These are phyloP conservation scores for Euphrasia arctica DNA, from an alignment of 305 asterid genomes.

Conservation along the genomic window DNA sequence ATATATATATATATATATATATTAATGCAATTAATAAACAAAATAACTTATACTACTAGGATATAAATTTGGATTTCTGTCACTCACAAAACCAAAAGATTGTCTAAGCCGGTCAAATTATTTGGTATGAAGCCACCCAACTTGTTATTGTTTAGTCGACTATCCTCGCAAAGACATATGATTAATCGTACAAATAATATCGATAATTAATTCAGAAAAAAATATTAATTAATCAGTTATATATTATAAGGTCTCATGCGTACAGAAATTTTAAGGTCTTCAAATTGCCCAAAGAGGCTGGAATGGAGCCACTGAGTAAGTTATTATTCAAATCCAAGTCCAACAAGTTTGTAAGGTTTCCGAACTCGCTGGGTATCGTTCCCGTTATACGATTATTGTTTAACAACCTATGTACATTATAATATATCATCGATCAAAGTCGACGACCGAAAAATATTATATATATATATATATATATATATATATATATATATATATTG, in stretches of 20 bases:
- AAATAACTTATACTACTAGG: not conserved
- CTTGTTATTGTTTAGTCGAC: constrained; percentile 20
- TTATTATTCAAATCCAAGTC: not conserved
- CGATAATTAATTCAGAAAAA: constrained; percentile 2
- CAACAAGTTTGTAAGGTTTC: not conserved
- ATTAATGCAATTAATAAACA: not conserved
- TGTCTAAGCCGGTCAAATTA: constrained; percentile 44
- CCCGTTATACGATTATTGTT: not conserved
- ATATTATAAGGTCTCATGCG: not conserved
- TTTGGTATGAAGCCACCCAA: constrained; percentile 48
- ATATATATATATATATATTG: too few relatives aligned
- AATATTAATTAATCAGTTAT: not conserved
- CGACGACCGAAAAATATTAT: too few relatives aligned
- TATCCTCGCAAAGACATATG: not conserved
- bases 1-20: too few relatives aligned
- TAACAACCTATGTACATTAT: not conserved
- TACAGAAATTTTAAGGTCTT: not conserved
- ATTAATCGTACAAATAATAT: not conserved
- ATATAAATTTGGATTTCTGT: too few relatives aligned
- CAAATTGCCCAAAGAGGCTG: not conserved
- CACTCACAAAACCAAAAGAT: constrained; percentile 61
- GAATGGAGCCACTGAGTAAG: not conserved
- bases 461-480: too few relatives aligned
- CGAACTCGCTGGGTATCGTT: not conserved
- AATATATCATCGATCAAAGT: not conserved